Conservation (phyloP, 1,284 basidiomycete genomes). For the Ceratobasidium sp. region DNA sequence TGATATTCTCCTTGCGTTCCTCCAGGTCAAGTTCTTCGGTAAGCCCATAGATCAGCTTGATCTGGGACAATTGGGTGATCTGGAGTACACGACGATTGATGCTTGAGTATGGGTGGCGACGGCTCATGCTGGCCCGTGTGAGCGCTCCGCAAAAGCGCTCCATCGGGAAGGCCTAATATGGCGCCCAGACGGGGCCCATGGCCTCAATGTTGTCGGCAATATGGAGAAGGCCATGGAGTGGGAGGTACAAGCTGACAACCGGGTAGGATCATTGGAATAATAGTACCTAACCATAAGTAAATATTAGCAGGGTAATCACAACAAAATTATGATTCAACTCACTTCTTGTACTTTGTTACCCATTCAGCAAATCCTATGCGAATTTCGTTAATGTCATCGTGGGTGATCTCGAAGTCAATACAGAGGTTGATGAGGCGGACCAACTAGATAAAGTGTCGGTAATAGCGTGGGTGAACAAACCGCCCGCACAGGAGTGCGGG, state of each 20-base stretch:
- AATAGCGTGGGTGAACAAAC: constrained; percentile 51
- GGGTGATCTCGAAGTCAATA: constrained; percentile 53
- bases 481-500: constrained; percentile 52
- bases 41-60: constrained; percentile 20
- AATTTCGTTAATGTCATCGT: constrained; percentile 50
- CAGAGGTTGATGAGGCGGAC: constrained; percentile 53
- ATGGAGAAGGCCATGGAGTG: constrained; percentile 35
- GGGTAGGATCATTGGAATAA: too few relatives aligned
- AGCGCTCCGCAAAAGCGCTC: constrained; percentile 30
- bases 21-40: not conserved
- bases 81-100: constrained; percentile 5
- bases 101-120: not conserved
- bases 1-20: not conserved
- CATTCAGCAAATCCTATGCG: constrained; percentile 52
- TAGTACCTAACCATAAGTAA: too few relatives aligned
- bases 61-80: constrained; percentile 6
- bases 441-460: constrained; percentile 55
- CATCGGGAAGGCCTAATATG: too few relatives aligned
- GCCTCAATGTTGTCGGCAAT: constrained; percentile 31
- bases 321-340: constrained; percentile 46
- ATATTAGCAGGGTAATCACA: constrained; percentile 47
- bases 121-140: constrained; percentile 7
- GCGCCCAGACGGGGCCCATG: constrained; percentile 13
- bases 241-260: not conserved
- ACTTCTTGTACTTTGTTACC: constrained; percentile 57